These are phyloP conservation scores for Brassica carinata DNA, from an alignment of 345 rosid genomes.

Conservation along the genomic window DNA sequence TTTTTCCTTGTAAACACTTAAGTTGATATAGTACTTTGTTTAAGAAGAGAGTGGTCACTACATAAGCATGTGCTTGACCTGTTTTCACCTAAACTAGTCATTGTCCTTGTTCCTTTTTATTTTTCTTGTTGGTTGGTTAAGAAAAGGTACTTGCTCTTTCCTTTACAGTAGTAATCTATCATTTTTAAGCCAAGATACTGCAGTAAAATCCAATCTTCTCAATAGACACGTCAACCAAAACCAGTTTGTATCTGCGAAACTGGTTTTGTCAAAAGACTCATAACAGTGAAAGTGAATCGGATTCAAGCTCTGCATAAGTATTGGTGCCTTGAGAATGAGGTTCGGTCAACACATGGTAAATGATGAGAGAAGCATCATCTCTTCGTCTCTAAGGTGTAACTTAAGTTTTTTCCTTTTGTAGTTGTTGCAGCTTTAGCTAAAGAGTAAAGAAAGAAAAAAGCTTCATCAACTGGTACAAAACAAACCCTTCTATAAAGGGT, in stretches of 20 bases:
- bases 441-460: conserved; percentile 37
- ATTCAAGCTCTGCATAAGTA: conserved; percentile 26
- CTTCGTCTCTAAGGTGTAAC: conserved; percentile 15
- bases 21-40: not conserved
- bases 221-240: not conserved
- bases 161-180: not conserved
- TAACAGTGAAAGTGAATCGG: conserved; percentile 18
- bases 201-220: not conserved
- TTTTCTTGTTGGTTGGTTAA: conserved; percentile 23
- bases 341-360: conserved; percentile 31
- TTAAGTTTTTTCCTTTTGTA: not conserved
- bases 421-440: conserved; percentile 42
- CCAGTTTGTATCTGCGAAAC: not conserved
- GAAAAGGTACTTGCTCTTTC: not conserved
- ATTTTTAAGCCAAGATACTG: not conserved
- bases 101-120: not conserved
- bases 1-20: conserved; percentile 12
- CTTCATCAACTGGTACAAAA: conserved; percentile 8
- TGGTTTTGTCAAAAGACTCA: not conserved
- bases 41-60: conserved; percentile 18
- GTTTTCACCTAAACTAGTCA: conserved; percentile 27
- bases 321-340: conserved; percentile 30
- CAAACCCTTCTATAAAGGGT: conserved; percentile 20
- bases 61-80: conserved; percentile 1
- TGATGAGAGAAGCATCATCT: conserved; percentile 18